Evolutionary conservation across 2,329 filamentous ascomycete species (phyloP).

Genomic region (Bisporella sp.): DNA sequence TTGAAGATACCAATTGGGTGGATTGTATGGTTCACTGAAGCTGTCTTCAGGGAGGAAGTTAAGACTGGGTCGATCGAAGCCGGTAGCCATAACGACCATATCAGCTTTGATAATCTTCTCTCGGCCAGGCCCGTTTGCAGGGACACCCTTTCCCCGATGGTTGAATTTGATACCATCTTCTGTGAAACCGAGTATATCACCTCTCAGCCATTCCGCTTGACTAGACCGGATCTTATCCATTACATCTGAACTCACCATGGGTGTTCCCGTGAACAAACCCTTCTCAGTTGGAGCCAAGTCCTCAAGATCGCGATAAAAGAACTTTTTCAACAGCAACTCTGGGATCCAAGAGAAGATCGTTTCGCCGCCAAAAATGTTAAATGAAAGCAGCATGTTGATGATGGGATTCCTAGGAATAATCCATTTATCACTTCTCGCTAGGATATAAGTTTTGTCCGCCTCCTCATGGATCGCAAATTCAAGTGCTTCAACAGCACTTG

Average conservation of each 20-base stretch:
- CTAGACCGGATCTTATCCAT: constrained; percentile 68
- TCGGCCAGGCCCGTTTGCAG: constrained; percentile 66
- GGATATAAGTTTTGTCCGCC: constrained; percentile 62
- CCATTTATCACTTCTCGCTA: constrained; percentile 78
- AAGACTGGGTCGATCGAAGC: constrained; percentile 67
- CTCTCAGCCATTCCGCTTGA: constrained; percentile 71
- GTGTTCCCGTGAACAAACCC: constrained; percentile 76
- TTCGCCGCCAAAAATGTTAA: constrained; percentile 76
- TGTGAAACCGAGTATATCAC: constrained; percentile 65
- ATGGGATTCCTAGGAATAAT: constrained; percentile 76
- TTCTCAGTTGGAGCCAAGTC: constrained; percentile 64
- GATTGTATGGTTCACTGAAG: constrained; percentile 66
- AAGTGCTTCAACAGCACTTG: constrained; percentile 74
- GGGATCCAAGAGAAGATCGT: constrained; percentile 72
- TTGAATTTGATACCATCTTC: constrained; percentile 64
- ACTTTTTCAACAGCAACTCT: constrained; percentile 63
- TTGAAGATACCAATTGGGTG: constrained; percentile 85
- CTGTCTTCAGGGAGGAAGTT: constrained; percentile 66
- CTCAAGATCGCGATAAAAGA: constrained; percentile 78
- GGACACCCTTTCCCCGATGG: constrained; percentile 62
- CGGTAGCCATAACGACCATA: constrained; percentile 77
- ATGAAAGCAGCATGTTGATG: constrained; percentile 63
- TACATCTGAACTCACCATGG: constrained; percentile 80
- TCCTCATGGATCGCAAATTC: constrained; percentile 67
- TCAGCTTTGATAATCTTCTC: constrained; percentile 63